These are phyloP conservation scores for Lipomyces chichibuensis DNA, from an alignment of 805 yeast species.

Conservation along the genomic window DNA sequence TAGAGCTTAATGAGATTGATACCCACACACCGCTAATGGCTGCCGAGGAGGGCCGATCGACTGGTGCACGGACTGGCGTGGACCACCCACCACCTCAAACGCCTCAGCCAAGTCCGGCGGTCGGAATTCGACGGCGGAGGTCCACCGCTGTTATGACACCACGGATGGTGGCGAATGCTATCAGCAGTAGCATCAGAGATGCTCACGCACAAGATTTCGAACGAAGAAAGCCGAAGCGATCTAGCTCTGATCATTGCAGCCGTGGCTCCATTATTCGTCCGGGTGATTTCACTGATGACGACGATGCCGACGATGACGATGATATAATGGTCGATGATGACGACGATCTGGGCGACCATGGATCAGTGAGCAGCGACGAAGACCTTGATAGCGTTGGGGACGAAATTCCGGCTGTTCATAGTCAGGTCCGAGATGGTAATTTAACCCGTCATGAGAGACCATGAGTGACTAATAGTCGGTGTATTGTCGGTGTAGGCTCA, in stretches of 20 bases:
- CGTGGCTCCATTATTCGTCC: slow-evolving; percentile 31
- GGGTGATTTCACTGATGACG: slow-evolving; percentile 26
- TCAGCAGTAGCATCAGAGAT: slow-evolving; percentile 42
- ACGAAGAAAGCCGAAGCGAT: slow-evolving; percentile 52
- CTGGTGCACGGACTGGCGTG: neutral
- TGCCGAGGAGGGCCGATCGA: slow-evolving; percentile 31
- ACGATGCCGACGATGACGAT: slow-evolving; percentile 23
- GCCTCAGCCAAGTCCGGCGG: slow-evolving; percentile 9
- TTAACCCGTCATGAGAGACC: neutral
- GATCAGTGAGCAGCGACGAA: slow-evolving; percentile 13
- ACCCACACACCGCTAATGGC: slow-evolving; percentile 32
- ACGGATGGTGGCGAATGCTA: slow-evolving; percentile 29
- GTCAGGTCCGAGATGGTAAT: neutral
- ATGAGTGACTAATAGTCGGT: neutral
- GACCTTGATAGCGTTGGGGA: slow-evolving; percentile 24
- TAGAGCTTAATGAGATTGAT: slow-evolving; percentile 16
- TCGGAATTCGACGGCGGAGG: slow-evolving; percentile 20
- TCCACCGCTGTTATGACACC: slow-evolving; percentile 27
- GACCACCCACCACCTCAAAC: neutral
- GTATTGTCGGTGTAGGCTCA: neutral
- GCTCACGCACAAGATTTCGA: slow-evolving; percentile 90
- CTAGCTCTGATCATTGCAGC: slow-evolving; percentile 42
- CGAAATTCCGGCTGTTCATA: neutral
- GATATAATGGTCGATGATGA: slow-evolving; percentile 33
- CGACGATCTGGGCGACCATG: slow-evolving; percentile 10